phyloP scores from a whole-genome alignment of 2,329 filamentous ascomycete genomes.

The Aureobasidium sp. region DNA sequence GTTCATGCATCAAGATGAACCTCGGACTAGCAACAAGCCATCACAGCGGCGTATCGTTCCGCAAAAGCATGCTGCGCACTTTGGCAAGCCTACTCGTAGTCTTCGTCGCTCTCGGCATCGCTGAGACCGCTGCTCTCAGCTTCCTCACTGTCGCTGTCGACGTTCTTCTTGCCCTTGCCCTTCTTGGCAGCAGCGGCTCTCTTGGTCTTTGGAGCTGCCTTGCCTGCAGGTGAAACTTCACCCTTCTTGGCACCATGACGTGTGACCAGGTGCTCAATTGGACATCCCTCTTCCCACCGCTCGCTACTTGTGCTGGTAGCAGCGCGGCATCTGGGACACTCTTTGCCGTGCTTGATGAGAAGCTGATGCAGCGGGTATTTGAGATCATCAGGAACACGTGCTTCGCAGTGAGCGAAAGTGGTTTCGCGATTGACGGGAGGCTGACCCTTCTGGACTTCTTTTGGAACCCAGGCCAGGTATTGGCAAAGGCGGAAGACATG shows the following conservation, averaged over 20 bases:
- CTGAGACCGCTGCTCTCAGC: slow-evolving; percentile 3
- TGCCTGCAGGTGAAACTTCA: slow-evolving; percentile 35
- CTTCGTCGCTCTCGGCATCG: slow-evolving; percentile 5
- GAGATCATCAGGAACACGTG: slow-evolving; percentile 51
- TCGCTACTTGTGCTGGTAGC: slow-evolving; percentile 52
- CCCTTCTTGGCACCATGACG: slow-evolving; percentile 49
- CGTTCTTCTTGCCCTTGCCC: neutral
- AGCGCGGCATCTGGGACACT: slow-evolving; percentile 52
- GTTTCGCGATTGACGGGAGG: slow-evolving; percentile 41
- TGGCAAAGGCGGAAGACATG: slow-evolving; percentile 57
- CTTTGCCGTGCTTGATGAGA: slow-evolving; percentile 55
- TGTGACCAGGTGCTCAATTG: slow-evolving; percentile 55
- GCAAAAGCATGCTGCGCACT: neutral
- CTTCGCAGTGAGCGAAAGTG: slow-evolving; percentile 53
- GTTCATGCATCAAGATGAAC: neutral
- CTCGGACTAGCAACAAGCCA: neutral
- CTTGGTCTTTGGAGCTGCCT: slow-evolving; percentile 41
- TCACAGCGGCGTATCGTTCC: neutral
- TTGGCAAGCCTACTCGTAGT: neutral
- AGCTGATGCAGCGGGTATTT: slow-evolving; percentile 57
- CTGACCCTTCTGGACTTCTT: slow-evolving; percentile 34
- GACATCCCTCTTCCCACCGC: slow-evolving; percentile 56
- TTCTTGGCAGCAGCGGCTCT: neutral
- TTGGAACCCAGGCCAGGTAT: slow-evolving; percentile 55
- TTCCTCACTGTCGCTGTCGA: slow-evolving; percentile 8